Percentiles rank a stretch among this genome's conserved stretches.
phyloP scores from a whole-genome alignment of 1,284 basidiomycete genomes.

The Heterobasidion occidentale region DNA sequence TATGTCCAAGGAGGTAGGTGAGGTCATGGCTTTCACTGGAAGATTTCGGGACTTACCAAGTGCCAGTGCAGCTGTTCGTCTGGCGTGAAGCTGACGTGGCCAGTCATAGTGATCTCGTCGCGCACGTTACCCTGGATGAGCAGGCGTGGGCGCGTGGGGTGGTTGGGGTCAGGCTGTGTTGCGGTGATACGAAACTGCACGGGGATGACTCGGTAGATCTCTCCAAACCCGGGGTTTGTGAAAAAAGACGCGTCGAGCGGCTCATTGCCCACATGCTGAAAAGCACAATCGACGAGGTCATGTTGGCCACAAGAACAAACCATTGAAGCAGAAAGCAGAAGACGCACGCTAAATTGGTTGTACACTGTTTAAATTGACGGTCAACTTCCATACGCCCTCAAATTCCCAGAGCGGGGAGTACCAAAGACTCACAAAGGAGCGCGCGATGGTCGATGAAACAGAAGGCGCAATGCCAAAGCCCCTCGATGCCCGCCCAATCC shows the following conservation, averaged over 20 bases:
- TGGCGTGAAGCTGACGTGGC: slow-evolving; percentile 46
- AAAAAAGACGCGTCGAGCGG: slow-evolving; percentile 40
- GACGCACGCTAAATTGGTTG: slow-evolving; percentile 36
- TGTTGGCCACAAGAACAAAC: neutral
- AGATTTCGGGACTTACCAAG: slow-evolving; percentile 39
- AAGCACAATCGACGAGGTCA: neutral
- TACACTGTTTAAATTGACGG: slow-evolving; percentile 28
- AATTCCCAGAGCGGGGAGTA: neutral
- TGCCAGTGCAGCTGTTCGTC: slow-evolving; percentile 55
- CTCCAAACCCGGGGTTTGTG: slow-evolving; percentile 37
- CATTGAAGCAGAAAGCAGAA: neutral
- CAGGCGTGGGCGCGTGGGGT: slow-evolving; percentile 46
- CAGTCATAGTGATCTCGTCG: slow-evolving; percentile 36
- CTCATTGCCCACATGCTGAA: slow-evolving; percentile 18
- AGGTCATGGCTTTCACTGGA: neutral
- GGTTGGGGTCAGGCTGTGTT: slow-evolving; percentile 32
- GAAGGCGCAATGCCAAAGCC: slow-evolving; percentile 53
- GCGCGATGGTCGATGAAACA: slow-evolving; percentile 63
- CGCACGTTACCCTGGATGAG: slow-evolving; percentile 42
- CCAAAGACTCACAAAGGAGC: slow-evolving; percentile 39
- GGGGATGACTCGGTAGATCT: slow-evolving; percentile 41
- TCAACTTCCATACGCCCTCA: neutral
- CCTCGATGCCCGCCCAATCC: slow-evolving; percentile 62
- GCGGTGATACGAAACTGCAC: slow-evolving; percentile 37
- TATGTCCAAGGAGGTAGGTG: neutral